Evolutionary conservation across 202 grass and related monocot genomes (phyloP).

Genomic region (Panicum virgatum): DNA sequence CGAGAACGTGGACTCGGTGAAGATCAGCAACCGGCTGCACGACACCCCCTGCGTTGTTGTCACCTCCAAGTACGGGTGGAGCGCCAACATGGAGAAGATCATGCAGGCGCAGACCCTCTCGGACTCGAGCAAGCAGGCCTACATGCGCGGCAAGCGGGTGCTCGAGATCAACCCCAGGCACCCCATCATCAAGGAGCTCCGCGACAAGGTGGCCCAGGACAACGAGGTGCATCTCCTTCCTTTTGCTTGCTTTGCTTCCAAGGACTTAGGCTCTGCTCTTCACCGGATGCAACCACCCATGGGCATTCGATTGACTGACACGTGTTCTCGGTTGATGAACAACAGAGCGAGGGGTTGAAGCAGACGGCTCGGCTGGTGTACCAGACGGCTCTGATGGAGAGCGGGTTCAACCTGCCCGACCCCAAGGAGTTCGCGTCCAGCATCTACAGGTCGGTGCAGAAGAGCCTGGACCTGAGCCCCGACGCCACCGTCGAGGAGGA

Average conservation of each 20-base stretch:
- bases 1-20: no score
- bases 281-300: no score
- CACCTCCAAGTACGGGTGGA: slow-evolving; percentile 92
- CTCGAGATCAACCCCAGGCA: slow-evolving; percentile 96
- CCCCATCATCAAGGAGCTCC: slow-evolving; percentile 96
- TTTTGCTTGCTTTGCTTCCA: no score
- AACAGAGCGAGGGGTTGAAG: slow-evolving; percentile 65
- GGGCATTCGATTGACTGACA: no score
- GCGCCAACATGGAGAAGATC: slow-evolving; percentile 99
- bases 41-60: slow-evolving; percentile 88
- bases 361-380: slow-evolving; percentile 82
- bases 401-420: slow-evolving; percentile 71
- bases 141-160: slow-evolving; percentile 89
- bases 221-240: slow-evolving; percentile 45
- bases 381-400: slow-evolving; percentile 97
- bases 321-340: no score
- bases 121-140: slow-evolving; percentile 82
- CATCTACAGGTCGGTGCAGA: slow-evolving; percentile 96
- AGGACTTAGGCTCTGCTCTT: no score
- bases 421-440: slow-evolving; percentile 88
- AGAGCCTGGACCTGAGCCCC: slow-evolving; percentile 82
- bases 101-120: slow-evolving; percentile 92
- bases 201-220: slow-evolving; percentile 82
- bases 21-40: no score
- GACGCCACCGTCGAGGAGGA: slow-evolving; percentile 74